Base-by-base conservation (phyloP, 2,329 filamentous ascomycete species). In the Apiospora koreana region DNA sequence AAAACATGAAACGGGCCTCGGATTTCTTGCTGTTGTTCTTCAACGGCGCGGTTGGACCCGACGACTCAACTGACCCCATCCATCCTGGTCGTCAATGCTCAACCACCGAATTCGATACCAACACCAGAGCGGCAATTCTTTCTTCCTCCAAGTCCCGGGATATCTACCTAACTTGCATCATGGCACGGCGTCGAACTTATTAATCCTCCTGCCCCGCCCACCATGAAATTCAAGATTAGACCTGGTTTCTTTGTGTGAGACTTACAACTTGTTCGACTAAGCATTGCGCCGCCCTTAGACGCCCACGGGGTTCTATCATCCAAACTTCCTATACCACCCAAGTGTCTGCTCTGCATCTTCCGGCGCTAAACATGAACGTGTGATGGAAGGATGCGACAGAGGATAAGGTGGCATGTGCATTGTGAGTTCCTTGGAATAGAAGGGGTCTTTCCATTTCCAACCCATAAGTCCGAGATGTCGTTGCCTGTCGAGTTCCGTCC, bases 1-100 rank as follows among this genome's bases (percentile, higher is more conserved):
- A 62, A 62, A n/a, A 54, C 25, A 62, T 62, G 54, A 62, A 62
- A 62, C 54, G 31, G 31, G 54, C 54, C 21, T 62, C 54, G 21
- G 54, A 62, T 62, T 38, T 38, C 54, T 35, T 31, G 28, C 23
- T 50, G n/a, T 23, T 28, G 25, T n/a, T 54, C 3, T 12, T 18
- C 21, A 16, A 12, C 28, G 50, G 31, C 38, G 9, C 28, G 50
- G 31, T 62, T 62, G 54, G 54, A n/a, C 54, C 31, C 18, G 35
- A 8, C 35, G n/a, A n/a, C n/a, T n/a, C n/a, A n/a, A n/a, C n/a
- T n/a, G n/a, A n/a, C n/a, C n/a, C n/a, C n/a, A n/a, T 5, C 54
- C 31, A 38, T 38, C 54, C 54, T 62, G 18, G 21, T 38, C 28
- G 18, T 62, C 54, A 62, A 62, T 62, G 54, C 54, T 62, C 31